A percentile compares a stretch with the other conserved stretches of the same genome.
These are phyloP conservation scores for Actinomucor elegans DNA, from an alignment of 371 early-diverging fungal genomes.

Conservation along the genomic window DNA sequence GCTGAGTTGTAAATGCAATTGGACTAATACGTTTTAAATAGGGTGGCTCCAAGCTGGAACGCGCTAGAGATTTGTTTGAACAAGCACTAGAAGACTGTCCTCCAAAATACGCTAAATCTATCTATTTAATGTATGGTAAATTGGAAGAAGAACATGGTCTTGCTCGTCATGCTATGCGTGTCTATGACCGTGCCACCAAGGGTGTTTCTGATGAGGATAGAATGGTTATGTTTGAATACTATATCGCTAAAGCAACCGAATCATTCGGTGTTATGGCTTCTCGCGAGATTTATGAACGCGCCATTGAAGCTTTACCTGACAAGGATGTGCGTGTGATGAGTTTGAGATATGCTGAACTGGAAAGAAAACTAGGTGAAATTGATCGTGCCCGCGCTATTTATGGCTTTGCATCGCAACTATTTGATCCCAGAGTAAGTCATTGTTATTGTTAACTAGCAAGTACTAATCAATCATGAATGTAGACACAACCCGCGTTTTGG, in stretches of 20 bases:
- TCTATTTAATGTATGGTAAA: conserved; percentile 92
- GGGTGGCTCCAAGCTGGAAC: conserved; percentile 85
- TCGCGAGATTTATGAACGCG: conserved; percentile 90
- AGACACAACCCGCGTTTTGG: conserved; percentile 81
- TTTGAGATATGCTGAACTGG: conserved; percentile 83
- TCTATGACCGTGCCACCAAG: conserved; percentile 89
- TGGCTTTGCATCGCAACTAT: conserved; percentile 86
- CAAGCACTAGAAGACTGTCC: conserved; percentile 91
- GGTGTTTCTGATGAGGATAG: conserved; percentile 78
- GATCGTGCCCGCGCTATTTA: conserved; percentile 95
- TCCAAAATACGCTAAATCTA: conserved; percentile 79
- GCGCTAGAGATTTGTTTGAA: conserved; percentile 95
- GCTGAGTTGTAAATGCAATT: no score
- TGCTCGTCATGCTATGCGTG: conserved; percentile 89
- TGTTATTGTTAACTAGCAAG: neutral
- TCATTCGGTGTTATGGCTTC: conserved; percentile 87
- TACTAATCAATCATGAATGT: neutral
- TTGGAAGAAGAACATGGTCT: conserved; percentile 94
- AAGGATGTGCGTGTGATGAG: conserved; percentile 77
- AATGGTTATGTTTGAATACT: conserved; percentile 83
- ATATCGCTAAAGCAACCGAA: conserved; percentile 85
- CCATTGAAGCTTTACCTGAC: conserved; percentile 87
- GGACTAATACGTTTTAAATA: conserved; percentile 34
- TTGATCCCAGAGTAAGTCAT: conserved; percentile 76
- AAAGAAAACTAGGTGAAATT: conserved; percentile 90